Percentiles rank a stretch among this genome's conserved stretches.
These are phyloP conservation scores for Dactylis glomerata DNA, from an alignment of 176 grass and related monocot genomes.

Conservation along the genomic window DNA sequence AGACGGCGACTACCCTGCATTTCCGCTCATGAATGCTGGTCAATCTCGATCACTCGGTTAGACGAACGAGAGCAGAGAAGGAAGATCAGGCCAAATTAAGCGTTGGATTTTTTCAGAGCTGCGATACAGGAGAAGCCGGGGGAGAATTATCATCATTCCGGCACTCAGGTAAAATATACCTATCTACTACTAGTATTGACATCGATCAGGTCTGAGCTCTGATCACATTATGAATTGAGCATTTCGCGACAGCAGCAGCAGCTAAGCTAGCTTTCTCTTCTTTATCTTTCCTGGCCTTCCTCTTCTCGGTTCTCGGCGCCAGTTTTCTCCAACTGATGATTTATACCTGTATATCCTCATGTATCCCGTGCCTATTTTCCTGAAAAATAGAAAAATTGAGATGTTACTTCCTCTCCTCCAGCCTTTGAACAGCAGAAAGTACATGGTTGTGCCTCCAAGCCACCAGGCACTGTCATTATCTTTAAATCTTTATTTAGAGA, in stretches of 20 bases:
- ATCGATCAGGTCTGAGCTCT: slow-evolving; percentile 18
- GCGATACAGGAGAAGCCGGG: neutral
- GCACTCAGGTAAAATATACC: neutral
- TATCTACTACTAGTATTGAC: neutral
- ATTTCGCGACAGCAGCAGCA: neutral
- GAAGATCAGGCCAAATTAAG: neutral
- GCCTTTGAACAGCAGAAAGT: neutral
- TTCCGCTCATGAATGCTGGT: too few relatives aligned
- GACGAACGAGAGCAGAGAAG: neutral
- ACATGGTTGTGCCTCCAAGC: neutral
- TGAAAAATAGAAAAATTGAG: neutral
- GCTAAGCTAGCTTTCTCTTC: neutral
- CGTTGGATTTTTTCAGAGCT: neutral
- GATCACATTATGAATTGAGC: slow-evolving; percentile 15
- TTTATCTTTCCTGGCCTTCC: neutral
- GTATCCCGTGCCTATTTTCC: slow-evolving; percentile 28
- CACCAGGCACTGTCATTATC: neutral
- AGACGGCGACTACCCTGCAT: too few relatives aligned
- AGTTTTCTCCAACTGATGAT: neutral
- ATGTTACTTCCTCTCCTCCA: slow-evolving; percentile 6
- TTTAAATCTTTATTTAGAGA: neutral
- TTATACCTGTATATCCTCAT: neutral
- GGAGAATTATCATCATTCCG: neutral
- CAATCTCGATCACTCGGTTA: neutral
- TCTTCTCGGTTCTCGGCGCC: neutral